Evolutionary conservation across 805 yeast species (phyloP), one percentile per base, ranked within the genome.

Genomic region (Hemisphaericaspora nanyangensis): DNA sequence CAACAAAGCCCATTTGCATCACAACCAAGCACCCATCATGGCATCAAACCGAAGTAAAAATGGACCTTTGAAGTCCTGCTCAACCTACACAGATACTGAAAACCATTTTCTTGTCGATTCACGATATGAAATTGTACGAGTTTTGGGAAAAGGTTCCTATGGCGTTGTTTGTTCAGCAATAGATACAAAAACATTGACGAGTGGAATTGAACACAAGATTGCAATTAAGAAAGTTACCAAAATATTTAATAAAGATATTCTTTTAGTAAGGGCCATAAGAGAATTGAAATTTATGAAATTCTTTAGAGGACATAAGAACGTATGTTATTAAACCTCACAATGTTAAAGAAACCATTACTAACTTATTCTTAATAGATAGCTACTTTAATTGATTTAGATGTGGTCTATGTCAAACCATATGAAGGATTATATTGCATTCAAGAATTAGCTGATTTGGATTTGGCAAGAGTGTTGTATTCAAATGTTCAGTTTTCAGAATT

Each of bases 391-490:
- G 95, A 89, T 51, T 68, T 85, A 31, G 96, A 88, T 52, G 63
- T 88, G 19, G 79, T 86, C 12, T 64, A 72, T 31, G 63, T 68
- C 19, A 66, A 71, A 39, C 93, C 91, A 0, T 87, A 74, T 56
- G 91, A 85, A 43, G 98, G 98, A 0, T 70, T 90, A 19, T 90
- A 90, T 56, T 85, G 96, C 56, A 84, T 81, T 56, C 95, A 89
- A 57, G 97, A 90, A 54, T 67, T 85, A 42, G 78, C 85, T 50
- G 95, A 86, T 49, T 82, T 76, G 54, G 97, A 90, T 58, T 67
- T 90, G 46, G 82, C 90, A 1, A 68, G 77, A 42, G 89, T 90
- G n/a, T 82, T 90, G 29, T 84, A 83, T 48, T 82, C 89, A 0
- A 63, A 80, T 0, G 82, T 80, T 13, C 87, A 83, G 46, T 77